phyloP scores from a whole-genome alignment of 2,329 filamentous ascomycete genomes.

The Claviceps maximensis region DNA sequence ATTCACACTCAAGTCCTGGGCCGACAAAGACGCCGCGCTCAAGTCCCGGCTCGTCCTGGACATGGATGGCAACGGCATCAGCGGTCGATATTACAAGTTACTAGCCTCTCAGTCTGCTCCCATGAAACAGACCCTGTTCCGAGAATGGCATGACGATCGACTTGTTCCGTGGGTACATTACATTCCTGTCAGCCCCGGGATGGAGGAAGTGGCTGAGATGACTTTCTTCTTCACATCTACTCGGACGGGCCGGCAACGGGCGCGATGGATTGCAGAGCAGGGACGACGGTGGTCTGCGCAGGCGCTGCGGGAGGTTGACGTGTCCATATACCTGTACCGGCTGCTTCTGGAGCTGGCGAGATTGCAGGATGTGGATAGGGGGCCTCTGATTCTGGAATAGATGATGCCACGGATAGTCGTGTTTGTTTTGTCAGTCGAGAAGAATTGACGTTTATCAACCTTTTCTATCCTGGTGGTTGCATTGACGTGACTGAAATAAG shows the following conservation, averaged over 20 bases:
- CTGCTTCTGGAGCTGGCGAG: slow-evolving; percentile 43
- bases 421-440: too few relatives aligned
- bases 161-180: slow-evolving; percentile 45
- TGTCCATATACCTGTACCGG: slow-evolving; percentile 46
- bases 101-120: slow-evolving; percentile 32
- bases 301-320: slow-evolving; percentile 44
- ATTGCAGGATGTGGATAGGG: slow-evolving; percentile 19
- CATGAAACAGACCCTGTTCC: slow-evolving; percentile 38
- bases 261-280: slow-evolving; percentile 35
- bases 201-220: slow-evolving; percentile 39
- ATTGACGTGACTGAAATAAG: too few relatives aligned
- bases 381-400: not conserved
- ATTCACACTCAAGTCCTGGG: slow-evolving; percentile 20
- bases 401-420: not conserved
- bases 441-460: too few relatives aligned
- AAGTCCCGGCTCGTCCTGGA: slow-evolving; percentile 33
- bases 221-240: slow-evolving; percentile 32
- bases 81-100: slow-evolving; percentile 37
- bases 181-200: slow-evolving; percentile 34
- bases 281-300: slow-evolving; percentile 41
- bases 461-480: too few relatives aligned
- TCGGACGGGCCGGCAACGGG: slow-evolving; percentile 31
- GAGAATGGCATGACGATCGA: slow-evolving; percentile 46
- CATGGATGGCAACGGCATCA: slow-evolving; percentile 42
- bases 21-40: slow-evolving; percentile 19